Evolutionary conservation across 2,329 filamentous ascomycete genomes (phyloP).

Genomic region (Fusarium illudens): DNA sequence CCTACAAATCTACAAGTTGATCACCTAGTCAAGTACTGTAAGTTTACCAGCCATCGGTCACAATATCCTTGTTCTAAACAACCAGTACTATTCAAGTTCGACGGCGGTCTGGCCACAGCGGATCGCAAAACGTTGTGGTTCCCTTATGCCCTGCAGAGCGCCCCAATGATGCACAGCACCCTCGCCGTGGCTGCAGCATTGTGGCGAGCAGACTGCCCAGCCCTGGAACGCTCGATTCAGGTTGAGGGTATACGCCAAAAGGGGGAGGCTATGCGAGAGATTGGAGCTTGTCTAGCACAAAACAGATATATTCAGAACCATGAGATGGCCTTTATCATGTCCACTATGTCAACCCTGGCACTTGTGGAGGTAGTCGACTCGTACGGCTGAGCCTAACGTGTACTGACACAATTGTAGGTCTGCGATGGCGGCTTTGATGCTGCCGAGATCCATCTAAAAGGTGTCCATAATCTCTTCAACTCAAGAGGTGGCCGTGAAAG

Average conservation of each 20-base stretch:
- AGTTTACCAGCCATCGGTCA: neutral
- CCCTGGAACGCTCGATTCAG: neutral
- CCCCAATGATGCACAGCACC: neutral
- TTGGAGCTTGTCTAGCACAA: neutral
- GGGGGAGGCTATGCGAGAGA: neutral
- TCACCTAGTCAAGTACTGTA: neutral
- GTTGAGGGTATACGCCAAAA: neutral
- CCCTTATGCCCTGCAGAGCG: neutral
- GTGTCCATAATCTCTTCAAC: neutral
- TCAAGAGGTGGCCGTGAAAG: neutral
- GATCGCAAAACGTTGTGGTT: neutral
- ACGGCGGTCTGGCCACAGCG: neutral
- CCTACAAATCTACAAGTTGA: neutral
- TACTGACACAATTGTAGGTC: neutral
- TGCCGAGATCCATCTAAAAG: neutral
- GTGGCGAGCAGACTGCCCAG: neutral
- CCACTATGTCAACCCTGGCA: neutral
- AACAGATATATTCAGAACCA: neutral
- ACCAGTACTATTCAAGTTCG: neutral
- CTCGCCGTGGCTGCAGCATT: neutral
- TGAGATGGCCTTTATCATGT: neutral
- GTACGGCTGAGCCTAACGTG: rapidly evolving
- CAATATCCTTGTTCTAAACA: neutral
- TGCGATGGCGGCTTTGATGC: neutral
- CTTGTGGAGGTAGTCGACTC: neutral